Evolutionary conservation across 306 rosid species (phyloP), one percentile per base, ranked within the genome.

Genomic region (Fagus crenata): DNA sequence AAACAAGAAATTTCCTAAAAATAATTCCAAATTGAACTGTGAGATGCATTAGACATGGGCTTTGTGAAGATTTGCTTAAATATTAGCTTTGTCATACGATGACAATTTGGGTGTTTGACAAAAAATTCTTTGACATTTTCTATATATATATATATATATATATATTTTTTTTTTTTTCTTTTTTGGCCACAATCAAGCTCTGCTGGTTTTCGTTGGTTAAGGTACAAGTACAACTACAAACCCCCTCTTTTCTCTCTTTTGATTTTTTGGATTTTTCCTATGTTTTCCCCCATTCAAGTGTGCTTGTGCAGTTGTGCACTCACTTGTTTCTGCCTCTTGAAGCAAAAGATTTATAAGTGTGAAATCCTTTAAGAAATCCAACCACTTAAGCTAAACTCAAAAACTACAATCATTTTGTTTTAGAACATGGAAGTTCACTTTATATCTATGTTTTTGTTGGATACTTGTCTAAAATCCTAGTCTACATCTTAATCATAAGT

Each of bases 401-500:
- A 82, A 83, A 76, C 71, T 69, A 35, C 53, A 76, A 87, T 91
- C 84, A 89, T 87, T 81, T 79, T 79, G 92, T 87, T 91, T 86
- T 75, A 74, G 96, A 91, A 86, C 81, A 86, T 89, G 86, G 79
- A 84, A 54, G 32, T 77, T 77, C 75, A 84, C 93, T 90, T 85
- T 89, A 81, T 77, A 64, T 83, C 59, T 49, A 67, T 35, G 76
- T 72, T 77, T 77, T 84, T 63, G 87, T 89, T 86, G 93, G 89
- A 87, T 86, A 58, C 86, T 80, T 41, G 80, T 77, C 83, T 77
- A 71, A 51, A 56, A 69, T 61, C 83, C 72, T 88, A 80, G 81
- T 84, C 93, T 84, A 83, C 88, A 81, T 85, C 80, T 77, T 86
- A 81, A 91, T 91, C 89, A 87, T 87, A 77, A 67, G 78, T 74